Percentiles rank a stretch among this genome's conserved stretches.
Evolutionary conservation across 164 flowering plant genomes (phyloP).

Genomic region (Stephania japonica): DNA sequence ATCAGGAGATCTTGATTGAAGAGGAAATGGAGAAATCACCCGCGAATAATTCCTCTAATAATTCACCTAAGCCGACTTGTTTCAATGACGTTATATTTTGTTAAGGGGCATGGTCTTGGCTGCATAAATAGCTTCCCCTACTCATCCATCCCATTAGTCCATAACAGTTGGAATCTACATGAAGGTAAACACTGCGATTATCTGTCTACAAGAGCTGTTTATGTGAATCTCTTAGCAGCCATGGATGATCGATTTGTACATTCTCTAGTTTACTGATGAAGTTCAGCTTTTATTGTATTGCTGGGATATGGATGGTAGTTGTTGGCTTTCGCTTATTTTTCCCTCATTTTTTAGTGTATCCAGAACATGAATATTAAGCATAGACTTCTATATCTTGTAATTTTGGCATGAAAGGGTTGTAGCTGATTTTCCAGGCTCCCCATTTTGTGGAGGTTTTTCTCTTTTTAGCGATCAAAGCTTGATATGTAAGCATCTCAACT

Average conservation of each 20-base stretch:
- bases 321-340: constrained; percentile 8
- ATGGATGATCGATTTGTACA: constrained; percentile 51
- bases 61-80: constrained; percentile 15
- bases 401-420: constrained; percentile 24
- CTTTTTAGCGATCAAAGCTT: constrained; percentile 5
- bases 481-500: constrained; percentile 24
- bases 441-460: constrained; percentile 3
- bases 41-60: constrained; percentile 15
- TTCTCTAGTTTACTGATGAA: constrained; percentile 23
- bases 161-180: constrained; percentile 19
- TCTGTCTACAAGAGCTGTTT: constrained; percentile 51
- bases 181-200: constrained; percentile 32
- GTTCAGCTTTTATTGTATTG: constrained; percentile 25
- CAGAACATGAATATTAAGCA: constrained; percentile 12
- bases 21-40: constrained; percentile 41
- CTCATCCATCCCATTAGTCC: constrained; percentile 12
- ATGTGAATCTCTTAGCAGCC: constrained; percentile 51
- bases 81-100: constrained; percentile 18
- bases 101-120: constrained; percentile 3
- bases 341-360: constrained; percentile 2
- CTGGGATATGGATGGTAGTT: constrained; percentile 17
- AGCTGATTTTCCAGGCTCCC: constrained; percentile 32
- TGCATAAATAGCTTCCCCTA: background rate
- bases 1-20: constrained; percentile 58
- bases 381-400: constrained; percentile 12